A percentile compares a stretch with the other conserved stretches of the same genome.
These are phyloP conservation scores for Thuidium tamariscinum DNA, from an alignment of 225 moss, liverwort and hornwort genomes.

Conservation along the genomic window DNA sequence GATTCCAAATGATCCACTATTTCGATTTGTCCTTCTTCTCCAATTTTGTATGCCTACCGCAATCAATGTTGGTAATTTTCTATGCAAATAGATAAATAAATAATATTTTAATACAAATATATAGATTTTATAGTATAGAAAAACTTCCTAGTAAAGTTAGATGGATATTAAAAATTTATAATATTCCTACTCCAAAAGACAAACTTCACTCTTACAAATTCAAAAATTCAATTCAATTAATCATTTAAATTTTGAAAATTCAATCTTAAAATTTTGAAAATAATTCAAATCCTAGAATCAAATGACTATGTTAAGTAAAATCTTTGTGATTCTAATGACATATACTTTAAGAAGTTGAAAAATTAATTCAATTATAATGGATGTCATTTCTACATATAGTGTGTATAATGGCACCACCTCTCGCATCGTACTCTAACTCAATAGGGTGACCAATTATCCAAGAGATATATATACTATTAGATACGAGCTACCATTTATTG, in stretches of 20 bases:
- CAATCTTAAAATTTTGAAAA: background rate
- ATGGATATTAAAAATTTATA: accelerated
- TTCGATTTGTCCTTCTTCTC: slow-evolving; percentile 58
- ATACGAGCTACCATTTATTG: no score
- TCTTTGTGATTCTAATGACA: background rate
- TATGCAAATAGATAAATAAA: background rate
- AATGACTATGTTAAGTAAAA: background rate
- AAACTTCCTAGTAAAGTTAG: accelerated
- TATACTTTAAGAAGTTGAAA: no score
- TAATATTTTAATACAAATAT: background rate
- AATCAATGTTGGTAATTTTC: slow-evolving; percentile 52
- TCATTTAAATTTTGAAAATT: background rate
- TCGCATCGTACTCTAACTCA: no score
- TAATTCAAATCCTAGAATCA: no score
- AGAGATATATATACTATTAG: no score
- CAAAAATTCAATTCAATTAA: background rate
- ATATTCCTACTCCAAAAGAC: accelerated
- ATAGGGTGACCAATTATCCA: no score
- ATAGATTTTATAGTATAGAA: background rate
- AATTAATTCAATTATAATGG: background rate
- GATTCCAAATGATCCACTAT: slow-evolving; percentile 43
- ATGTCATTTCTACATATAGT: background rate
- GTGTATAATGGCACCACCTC: no score
- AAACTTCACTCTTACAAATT: background rate
- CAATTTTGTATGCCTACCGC: slow-evolving; percentile 72